These are phyloP conservation scores for Piloderma croceum DNA, from an alignment of 768 basidiomycete genomes.

Conservation along the genomic window DNA sequence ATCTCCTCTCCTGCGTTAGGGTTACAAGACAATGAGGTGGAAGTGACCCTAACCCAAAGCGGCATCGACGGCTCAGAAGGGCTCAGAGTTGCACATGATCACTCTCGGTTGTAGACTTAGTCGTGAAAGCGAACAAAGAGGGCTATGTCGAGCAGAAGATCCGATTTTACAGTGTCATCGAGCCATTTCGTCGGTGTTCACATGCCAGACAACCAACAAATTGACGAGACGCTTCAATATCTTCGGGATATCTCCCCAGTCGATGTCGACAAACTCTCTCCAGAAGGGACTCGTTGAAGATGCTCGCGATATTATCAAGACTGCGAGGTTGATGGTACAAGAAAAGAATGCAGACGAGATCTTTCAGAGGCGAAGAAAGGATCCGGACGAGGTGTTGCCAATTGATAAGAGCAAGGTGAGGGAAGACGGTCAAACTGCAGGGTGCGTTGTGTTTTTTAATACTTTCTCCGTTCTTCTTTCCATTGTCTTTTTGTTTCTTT, in stretches of 20 bases:
- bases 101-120: too few species aligned
- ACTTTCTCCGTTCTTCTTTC: neutral
- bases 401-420: conserved; percentile 48
- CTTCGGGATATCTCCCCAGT: conserved; percentile 43
- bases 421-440: conserved; percentile 61
- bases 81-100: too few species aligned
- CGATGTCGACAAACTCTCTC: conserved; percentile 45
- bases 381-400: conserved; percentile 18
- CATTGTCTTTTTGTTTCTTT: conserved; percentile 24
- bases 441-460: conserved; percentile 19
- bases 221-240: conserved; percentile 50
- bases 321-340: conserved; percentile 59
- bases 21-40: too few species aligned
- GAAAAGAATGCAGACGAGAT: conserved; percentile 90
- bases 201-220: conserved; percentile 57
- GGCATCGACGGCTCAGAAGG: too few species aligned
- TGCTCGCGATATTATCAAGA: conserved; percentile 72
- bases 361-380: conserved; percentile 53
- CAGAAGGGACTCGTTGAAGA: conserved; percentile 73
- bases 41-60: too few species aligned
- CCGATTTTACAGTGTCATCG: conserved; percentile 54
- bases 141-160: too few species aligned
- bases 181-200: conserved; percentile 57
- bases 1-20: too few species aligned
- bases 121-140: too few species aligned